phyloP scores from a whole-genome alignment of 192 early-diverging fungal species.

The Paraglomus occultum region DNA sequence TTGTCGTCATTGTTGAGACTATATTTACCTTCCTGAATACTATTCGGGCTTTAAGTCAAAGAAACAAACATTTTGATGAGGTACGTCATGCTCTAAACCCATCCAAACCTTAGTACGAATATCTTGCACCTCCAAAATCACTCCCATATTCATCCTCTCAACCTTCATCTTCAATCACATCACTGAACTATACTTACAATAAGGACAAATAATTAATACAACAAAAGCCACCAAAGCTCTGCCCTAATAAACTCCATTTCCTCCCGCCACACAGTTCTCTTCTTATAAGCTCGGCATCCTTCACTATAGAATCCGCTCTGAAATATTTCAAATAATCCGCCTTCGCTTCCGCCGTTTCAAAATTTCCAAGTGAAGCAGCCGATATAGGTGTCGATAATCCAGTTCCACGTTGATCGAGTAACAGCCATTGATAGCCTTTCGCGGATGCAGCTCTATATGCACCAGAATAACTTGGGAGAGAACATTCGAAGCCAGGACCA shows the following conservation, averaged over 20 bases:
- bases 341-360: slow-evolving; percentile 52
- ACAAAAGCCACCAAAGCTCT: slow-evolving; percentile 75
- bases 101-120: too few relatives aligned
- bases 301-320: slow-evolving; percentile 67
- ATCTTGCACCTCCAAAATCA: too few relatives aligned
- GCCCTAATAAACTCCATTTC: slow-evolving; percentile 56
- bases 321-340: slow-evolving; percentile 62
- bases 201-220: too few relatives aligned
- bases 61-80: too few relatives aligned
- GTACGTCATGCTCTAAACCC: too few relatives aligned
- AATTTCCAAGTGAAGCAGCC: slow-evolving; percentile 44
- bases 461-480: slow-evolving; percentile 43
- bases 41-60: too few relatives aligned
- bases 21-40: too few relatives aligned
- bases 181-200: too few relatives aligned
- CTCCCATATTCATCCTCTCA: too few relatives aligned
- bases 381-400: slow-evolving; percentile 60
- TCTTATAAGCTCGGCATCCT: slow-evolving; percentile 66
- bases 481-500: slow-evolving; percentile 56
- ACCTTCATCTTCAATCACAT: too few relatives aligned
- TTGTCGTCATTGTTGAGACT: too few relatives aligned
- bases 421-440: slow-evolving; percentile 63
- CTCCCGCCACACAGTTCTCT: slow-evolving; percentile 48
- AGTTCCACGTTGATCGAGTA: slow-evolving; percentile 70
- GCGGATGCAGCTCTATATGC: too few relatives aligned